Evolutionary conservation across 2,329 filamentous ascomycete genomes (phyloP).

Genomic region (Ophiostoma montium): DNA sequence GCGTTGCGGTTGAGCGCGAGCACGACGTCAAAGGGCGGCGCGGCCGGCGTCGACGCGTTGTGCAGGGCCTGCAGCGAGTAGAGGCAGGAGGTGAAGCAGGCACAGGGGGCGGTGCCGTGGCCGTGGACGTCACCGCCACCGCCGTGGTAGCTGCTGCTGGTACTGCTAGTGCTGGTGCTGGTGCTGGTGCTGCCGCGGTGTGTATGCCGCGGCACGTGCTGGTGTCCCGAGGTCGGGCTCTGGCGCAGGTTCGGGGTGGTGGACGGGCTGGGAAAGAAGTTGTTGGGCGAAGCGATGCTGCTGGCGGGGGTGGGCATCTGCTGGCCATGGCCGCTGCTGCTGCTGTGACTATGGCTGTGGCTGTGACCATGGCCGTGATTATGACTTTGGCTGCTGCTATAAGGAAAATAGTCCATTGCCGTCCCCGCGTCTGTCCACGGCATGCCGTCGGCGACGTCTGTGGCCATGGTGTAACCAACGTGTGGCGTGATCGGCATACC

Average conservation of each 20-base stretch:
- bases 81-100: constrained; percentile 32
- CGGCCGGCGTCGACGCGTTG: constrained; percentile 19
- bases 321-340: not conserved
- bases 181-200: not conserved
- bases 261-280: constrained; percentile 27
- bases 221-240: constrained; percentile 16
- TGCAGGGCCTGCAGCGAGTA: constrained; percentile 33
- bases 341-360: not conserved
- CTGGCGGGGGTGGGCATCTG: constrained; percentile 21
- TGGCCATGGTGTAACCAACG: constrained; percentile 25
- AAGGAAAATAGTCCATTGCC: constrained; percentile 18
- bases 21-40: constrained; percentile 30
- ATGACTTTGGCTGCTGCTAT: constrained; percentile 16
- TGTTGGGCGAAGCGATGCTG: constrained; percentile 17
- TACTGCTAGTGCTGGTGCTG: not conserved
- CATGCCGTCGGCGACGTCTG: constrained; percentile 4
- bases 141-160: not conserved
- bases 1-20: constrained; percentile 32
- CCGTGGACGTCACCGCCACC: not conserved
- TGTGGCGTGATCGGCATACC: constrained; percentile 19
- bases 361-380: not conserved
- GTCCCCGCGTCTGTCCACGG: constrained; percentile 8
- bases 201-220: constrained; percentile 14
- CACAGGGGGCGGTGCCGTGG: constrained; percentile 23
- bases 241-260: constrained; percentile 23